Percentiles rank a stretch among this genome's conserved stretches.
Evolutionary conservation across 2,329 filamentous ascomycete genomes (phyloP).

Genomic region (Talaromyces pinophilus): DNA sequence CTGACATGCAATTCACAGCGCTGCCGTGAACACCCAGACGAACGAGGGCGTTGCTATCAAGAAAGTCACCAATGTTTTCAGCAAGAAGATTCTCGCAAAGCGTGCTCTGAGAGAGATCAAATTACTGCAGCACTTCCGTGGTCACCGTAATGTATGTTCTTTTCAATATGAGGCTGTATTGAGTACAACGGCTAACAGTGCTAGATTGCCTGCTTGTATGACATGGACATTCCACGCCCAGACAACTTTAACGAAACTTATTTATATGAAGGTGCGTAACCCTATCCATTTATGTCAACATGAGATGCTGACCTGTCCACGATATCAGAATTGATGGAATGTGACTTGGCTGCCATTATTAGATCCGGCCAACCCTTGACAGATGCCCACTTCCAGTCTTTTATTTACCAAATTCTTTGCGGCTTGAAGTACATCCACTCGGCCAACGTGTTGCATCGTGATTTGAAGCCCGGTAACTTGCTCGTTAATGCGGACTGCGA

Average conservation of each 20-base stretch:
- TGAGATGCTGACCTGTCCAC: slow-evolving; percentile 9
- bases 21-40: slow-evolving; percentile 86
- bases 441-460: slow-evolving; percentile 93
- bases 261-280: slow-evolving; percentile 81
- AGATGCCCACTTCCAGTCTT: slow-evolving; percentile 98
- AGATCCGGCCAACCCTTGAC: slow-evolving; percentile 95
- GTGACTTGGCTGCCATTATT: slow-evolving; percentile 96
- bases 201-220: slow-evolving; percentile 96
- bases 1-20: slow-evolving; percentile 55
- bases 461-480: slow-evolving; percentile 94
- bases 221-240: slow-evolving; percentile 97
- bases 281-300: neutral
- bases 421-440: slow-evolving; percentile 99
- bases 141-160: slow-evolving; percentile 73
- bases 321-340: slow-evolving; percentile 89
- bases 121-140: slow-evolving; percentile 94
- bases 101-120: slow-evolving; percentile 97
- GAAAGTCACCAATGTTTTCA: slow-evolving; percentile 99
- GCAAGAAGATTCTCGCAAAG: slow-evolving; percentile 99
- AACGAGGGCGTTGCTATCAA: slow-evolving; percentile 97
- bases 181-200: slow-evolving; percentile 34
- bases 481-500: slow-evolving; percentile 99
- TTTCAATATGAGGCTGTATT: neutral
- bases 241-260: slow-evolving; percentile 99
- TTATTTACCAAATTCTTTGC: slow-evolving; percentile 99